A percentile compares a stretch with the other conserved stretches of the same genome.
phyloP scores from a whole-genome alignment of 2,329 filamentous ascomycete genomes.

The Claviceps sp. region DNA sequence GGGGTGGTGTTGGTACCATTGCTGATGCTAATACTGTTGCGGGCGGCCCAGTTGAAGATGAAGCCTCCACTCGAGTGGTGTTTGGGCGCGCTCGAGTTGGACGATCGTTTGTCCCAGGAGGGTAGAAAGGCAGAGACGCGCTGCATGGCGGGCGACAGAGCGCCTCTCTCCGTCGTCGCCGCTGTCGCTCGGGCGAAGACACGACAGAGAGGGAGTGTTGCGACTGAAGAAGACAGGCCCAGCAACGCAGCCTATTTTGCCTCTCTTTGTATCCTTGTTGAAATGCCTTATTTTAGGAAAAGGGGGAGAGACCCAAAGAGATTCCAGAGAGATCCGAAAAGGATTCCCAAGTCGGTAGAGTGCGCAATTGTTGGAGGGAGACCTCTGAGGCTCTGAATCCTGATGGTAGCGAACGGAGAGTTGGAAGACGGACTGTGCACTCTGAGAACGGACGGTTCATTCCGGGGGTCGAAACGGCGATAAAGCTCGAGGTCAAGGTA shows the following conservation, averaged over 20 bases:
- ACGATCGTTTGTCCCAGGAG: constrained; percentile 31
- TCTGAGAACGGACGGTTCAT: not conserved
- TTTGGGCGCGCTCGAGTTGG: constrained; percentile 16
- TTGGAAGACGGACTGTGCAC: not conserved
- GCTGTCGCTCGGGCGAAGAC: constrained; percentile 19
- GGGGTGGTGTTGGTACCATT: constrained; percentile 6
- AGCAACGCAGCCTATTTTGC: constrained; percentile 6
- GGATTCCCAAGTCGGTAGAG: not conserved
- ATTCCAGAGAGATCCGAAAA: not conserved
- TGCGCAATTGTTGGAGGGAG: not conserved
- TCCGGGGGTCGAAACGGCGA: not conserved
- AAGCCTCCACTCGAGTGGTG: constrained; percentile 8
- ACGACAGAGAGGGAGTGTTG: constrained; percentile 18
- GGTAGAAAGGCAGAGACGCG: constrained; percentile 30
- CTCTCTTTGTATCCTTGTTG: not conserved
- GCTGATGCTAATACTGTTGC: constrained; percentile 27
- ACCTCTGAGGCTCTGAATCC: too few species aligned
- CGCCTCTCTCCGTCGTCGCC: constrained; percentile 23
- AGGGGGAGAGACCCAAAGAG: too few species aligned
- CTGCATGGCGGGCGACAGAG: constrained; percentile 25
- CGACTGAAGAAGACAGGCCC: constrained; percentile 10
- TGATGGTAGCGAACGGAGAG: not conserved
- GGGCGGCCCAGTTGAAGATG: constrained; percentile 33
- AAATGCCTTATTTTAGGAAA: not conserved
- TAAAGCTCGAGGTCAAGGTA: not conserved